Conservation (phyloP, 2,329 filamentous ascomycete species). For the Blastomyces parvus region DNA sequence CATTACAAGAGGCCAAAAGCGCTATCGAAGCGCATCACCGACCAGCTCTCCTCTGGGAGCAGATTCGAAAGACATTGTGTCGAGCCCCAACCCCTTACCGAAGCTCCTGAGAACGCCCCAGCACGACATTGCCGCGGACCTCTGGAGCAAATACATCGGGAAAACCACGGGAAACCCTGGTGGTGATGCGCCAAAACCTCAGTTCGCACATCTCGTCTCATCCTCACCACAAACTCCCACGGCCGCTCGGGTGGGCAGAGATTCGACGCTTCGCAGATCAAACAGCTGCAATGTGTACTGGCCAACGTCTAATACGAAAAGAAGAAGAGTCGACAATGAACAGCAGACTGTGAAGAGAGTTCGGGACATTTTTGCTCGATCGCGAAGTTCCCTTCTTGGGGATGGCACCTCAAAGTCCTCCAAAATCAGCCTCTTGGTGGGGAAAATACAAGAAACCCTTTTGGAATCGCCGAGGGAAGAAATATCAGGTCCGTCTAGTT, state of each 20-base stretch:
- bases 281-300: constrained; percentile 62
- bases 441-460: constrained; percentile 52
- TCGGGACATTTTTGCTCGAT: constrained; percentile 37
- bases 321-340: constrained; percentile 49
- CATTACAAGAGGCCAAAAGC: constrained; percentile 47
- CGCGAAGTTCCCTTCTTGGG: constrained; percentile 29
- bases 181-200: constrained; percentile 45
- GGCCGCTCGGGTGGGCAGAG: constrained; percentile 32
- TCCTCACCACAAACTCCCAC: constrained; percentile 60
- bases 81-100: constrained; percentile 52
- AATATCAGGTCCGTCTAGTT: constrained; percentile 31
- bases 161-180: constrained; percentile 38
- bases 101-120: constrained; percentile 55
- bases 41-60: constrained; percentile 53
- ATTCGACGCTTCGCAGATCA: constrained; percentile 50
- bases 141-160: constrained; percentile 67
- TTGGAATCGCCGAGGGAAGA: constrained; percentile 25
- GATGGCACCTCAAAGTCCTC: constrained; percentile 34
- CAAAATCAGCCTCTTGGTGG: constrained; percentile 50
- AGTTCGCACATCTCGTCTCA: constrained; percentile 56
- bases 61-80: constrained; percentile 32
- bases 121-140: constrained; percentile 61
- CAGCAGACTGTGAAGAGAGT: constrained; percentile 34
- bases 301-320: constrained; percentile 53
- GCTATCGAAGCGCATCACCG: constrained; percentile 65